These are phyloP conservation scores for Triticum monococcum DNA, from an alignment of 176 grass and related monocot genomes.

Conservation along the genomic window DNA sequence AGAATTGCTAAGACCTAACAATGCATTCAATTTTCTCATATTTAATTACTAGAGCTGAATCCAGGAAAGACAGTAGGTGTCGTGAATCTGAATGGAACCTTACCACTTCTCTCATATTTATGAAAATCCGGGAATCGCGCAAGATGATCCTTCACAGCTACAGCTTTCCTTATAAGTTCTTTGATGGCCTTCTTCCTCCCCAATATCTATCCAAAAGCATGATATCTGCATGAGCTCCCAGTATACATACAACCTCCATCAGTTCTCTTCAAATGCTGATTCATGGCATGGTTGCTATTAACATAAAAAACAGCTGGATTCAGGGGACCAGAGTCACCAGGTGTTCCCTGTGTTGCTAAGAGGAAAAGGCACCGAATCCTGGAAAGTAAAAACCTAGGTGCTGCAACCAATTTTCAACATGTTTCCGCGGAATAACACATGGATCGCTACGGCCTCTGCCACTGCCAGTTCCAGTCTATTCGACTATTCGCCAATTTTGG, in stretches of 20 bases:
- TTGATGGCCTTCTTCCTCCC: constrained; percentile 62
- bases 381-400: too few species aligned
- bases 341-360: background rate
- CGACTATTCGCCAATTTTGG: too few species aligned
- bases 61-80: background rate
- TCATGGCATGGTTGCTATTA: background rate
- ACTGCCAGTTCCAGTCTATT: too few species aligned
- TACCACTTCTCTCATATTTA: constrained; percentile 52
- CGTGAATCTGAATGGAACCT: too few species aligned
- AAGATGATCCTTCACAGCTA: constrained; percentile 61
- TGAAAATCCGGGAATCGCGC: constrained; percentile 50
- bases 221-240: constrained; percentile 20
- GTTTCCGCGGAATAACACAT: too few species aligned
- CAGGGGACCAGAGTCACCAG: background rate
- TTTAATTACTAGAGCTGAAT: too few species aligned
- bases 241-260: background rate
- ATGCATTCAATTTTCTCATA: too few species aligned
- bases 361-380: too few species aligned
- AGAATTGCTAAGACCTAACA: too few species aligned
- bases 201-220: constrained; percentile 45
- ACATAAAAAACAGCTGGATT: background rate
- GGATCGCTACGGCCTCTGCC: too few species aligned
- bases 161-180: constrained; percentile 59
- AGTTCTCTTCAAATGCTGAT: background rate
- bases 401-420: too few species aligned